Evolutionary conservation across 23 red algal genomes (phyloP).

Genomic region (Pyropia haitanensis): DNA sequence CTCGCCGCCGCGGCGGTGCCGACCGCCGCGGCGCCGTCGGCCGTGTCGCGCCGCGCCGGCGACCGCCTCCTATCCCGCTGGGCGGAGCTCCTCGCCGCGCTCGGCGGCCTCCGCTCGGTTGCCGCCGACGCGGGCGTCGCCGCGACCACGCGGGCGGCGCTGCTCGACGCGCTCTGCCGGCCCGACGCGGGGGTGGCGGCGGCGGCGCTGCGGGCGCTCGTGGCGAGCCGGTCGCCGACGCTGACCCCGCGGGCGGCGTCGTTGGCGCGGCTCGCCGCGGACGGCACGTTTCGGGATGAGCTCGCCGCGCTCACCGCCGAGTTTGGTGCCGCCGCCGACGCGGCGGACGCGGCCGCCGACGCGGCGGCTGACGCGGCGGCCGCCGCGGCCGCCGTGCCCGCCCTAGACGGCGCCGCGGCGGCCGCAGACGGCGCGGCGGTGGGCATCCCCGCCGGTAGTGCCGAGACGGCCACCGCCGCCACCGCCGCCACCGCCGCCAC

Average conservation of each 20-base stretch:
- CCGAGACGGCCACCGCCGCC: neutral
- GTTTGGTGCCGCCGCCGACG: neutral
- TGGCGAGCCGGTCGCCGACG: slow-evolving; percentile 12
- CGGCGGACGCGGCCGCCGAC: neutral
- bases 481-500: neutral
- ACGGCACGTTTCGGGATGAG: slow-evolving; percentile 55
- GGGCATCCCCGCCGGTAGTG: neutral
- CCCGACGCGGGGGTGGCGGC: slow-evolving; percentile 15
- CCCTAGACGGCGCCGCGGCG: neutral
- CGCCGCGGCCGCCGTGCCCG: slow-evolving; percentile 2
- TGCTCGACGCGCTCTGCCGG: slow-evolving; percentile 23
- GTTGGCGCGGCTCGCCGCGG: slow-evolving; percentile 26
- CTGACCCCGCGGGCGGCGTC: slow-evolving; percentile 48
- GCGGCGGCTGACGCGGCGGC: slow-evolving; percentile 28
- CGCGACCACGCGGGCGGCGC: slow-evolving; percentile 6
- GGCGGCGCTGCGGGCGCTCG: slow-evolving; percentile 19
- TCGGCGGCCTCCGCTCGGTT: slow-evolving; percentile 33
- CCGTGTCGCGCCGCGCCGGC: slow-evolving; percentile 30
- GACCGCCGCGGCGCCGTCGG: neutral
- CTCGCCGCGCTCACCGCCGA: slow-evolving; percentile 16
- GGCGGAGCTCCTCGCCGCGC: slow-evolving; percentile 28
- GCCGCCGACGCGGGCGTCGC: slow-evolving; percentile 17
- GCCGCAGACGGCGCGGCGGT: neutral
- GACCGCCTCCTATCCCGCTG: slow-evolving; percentile 7
- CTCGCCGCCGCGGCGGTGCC: too few relatives aligned